Base-by-base conservation (phyloP, 139 green algal genomes). In the Chlorella sp. region DNA sequence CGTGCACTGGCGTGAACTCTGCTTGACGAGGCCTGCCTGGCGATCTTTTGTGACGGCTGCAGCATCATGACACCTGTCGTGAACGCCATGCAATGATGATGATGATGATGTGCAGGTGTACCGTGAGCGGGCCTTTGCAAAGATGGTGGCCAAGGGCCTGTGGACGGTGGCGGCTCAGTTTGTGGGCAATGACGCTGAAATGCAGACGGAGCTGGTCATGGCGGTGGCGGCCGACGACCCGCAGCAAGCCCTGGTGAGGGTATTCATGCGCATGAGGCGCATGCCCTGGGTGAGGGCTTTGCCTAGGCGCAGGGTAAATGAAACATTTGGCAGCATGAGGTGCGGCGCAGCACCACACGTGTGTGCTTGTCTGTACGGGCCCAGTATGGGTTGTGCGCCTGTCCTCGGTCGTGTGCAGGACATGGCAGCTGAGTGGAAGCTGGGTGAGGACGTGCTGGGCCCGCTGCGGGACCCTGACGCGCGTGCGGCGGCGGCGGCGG, bases 131-230 rank as follows among this genome's bases (percentile, higher is more conserved):
- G 80, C 76, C 26, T 31, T 92, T n/a, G 73, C 65, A 0, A 75
- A 76, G 36, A 76, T 92, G 71, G 51, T 80, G 23, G 71, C 31
- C 26, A 78, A 79, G 64, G 75, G 81, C 23, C 76, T 89, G 73
- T 92, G 88, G 88, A 69, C 49, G 1, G 83, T 91, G 69, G 83
- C 83, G 0, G 71, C 82, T 2, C 63, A 62, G 55, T 85, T 86
- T 76, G 83, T 74, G 50, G 83, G 86, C 23, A 71, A 60, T 1
- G 87, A 91, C 61, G 20, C 20, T 0, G 62, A 49, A 14, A 67
- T 87, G 50, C 79, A 88, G 69, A 31, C 64, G 69, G 55, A 83
- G 65, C 71, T 88, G 66, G 32, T 83, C 61, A 1, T 32, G 27
- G 26, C 31, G 66, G 66, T 74, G 65, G 67, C 66, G 22, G n/a